Evolutionary conservation across 305 asterid species (phyloP), one percentile per base, ranked within the genome.

Genomic region (Fraxinus dipetala): DNA sequence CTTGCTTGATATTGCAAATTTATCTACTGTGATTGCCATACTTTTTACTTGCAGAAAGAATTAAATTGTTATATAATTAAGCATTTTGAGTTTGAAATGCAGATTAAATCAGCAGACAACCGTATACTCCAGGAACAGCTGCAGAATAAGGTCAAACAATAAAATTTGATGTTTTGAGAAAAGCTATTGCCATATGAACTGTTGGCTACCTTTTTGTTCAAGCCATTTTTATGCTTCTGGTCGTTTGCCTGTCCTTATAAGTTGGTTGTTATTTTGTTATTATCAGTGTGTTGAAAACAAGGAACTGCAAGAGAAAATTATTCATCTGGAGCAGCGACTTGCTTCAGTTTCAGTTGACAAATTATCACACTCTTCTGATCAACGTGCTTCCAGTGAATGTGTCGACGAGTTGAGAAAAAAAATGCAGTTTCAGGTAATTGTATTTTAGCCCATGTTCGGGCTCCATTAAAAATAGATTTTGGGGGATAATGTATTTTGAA

Each of bases 41-140:
- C 75, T 72, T 61, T 77, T 83, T 36, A 6, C 45, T 11, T 73
- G 9, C 59, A 22, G 36, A 26, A 70, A 5, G 31, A 56, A 77
- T 80, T 54, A 48, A 61, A 32, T 36, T 81, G 80, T 56, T 78
- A 31, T 75, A 56, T 35, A 11, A 59, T 61, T 88, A 79, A 76
- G 79, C 83, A 28, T 84, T 85, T 81, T 78, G 73, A 82, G 80
- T 81, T 81, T 76, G 79, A 79, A 70, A 80, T 91, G 91, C 96
- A 96, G 99, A 91, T 96, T 77, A 96, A 86, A 86, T 88, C 98
- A 16, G 99, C 99, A 16, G 99, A 95, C 84, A 96, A 96, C 83
- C 96, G 98, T 76, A 86, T 96, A 72, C 97, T 96, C 81, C 99
- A 92, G 83, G 98, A 95, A 79, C 98, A 96, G 90, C 91, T 95